Percentiles rank a stretch among this genome's conserved stretches.
phyloP scores from a whole-genome alignment of 2,329 filamentous ascomycete species.

The Tolypocladium pustulatum region DNA sequence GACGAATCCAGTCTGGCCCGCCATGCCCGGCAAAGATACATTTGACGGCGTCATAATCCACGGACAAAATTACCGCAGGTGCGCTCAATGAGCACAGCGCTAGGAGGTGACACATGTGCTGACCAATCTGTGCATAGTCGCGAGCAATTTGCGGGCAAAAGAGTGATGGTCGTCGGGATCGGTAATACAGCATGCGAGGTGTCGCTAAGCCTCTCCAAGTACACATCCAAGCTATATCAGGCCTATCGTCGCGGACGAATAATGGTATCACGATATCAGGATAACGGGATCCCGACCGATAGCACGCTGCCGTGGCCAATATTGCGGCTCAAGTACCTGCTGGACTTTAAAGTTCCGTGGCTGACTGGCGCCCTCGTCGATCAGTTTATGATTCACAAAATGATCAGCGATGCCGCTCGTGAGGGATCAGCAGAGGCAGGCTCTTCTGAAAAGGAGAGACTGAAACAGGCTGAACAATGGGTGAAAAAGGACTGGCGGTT shows the following conservation, averaged over 20 bases:
- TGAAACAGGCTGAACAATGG: neutral
- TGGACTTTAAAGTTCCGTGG: conserved; percentile 1
- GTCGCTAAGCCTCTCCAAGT: conserved; percentile 19
- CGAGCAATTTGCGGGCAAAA: conserved; percentile 17
- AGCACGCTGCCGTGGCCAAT: conserved; percentile 1
- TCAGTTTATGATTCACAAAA: neutral
- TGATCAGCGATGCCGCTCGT: conserved; percentile 2
- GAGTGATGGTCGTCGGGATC: conserved; percentile 32
- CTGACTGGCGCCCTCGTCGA: neutral
- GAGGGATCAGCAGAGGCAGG: neutral
- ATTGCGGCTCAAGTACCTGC: conserved; percentile 2
- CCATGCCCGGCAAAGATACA: conserved; percentile 17
- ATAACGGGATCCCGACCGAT: conserved; percentile 2
- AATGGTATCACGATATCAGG: conserved; percentile 8
- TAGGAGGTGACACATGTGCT: neutral
- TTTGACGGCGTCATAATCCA: conserved; percentile 20
- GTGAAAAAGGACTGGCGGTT: conserved; percentile 1
- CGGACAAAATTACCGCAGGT: conserved; percentile 1
- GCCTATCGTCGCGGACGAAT: conserved; percentile 14
- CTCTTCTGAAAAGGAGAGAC: neutral
- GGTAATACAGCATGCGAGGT: conserved; percentile 26
- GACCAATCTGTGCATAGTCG: conserved; percentile 5
- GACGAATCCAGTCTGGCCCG: conserved; percentile 23
- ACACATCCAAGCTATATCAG: conserved; percentile 10
- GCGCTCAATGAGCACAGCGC: neutral